Evolutionary conservation across 257 asterid genomes (phyloP), one percentile per base, ranked within the genome.

Genomic region (Linaria vulgaris): DNA sequence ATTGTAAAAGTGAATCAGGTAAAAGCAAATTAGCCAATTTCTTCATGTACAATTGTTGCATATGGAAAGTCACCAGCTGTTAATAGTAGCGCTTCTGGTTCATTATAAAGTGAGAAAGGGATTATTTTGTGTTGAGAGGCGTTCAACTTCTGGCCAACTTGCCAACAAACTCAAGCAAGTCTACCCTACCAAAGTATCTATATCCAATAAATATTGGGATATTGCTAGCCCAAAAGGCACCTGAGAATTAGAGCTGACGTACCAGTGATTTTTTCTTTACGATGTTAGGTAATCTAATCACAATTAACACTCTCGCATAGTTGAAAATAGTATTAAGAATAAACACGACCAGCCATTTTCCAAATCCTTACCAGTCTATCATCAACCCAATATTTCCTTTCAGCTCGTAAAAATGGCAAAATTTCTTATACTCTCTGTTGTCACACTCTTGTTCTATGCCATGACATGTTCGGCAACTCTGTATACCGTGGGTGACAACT

Each of bases 271-370:
- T n/a, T n/a, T n/a, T n/a, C n/a, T n/a, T n/a, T n/a, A n/a, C n/a
- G n/a, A n/a, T 20, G 78, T 75, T 82, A 75, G 91, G 87, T 83
- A 43, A 87, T 81, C 90, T 74, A 85, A 83, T 72, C 19, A 24
- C 24, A 19, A 38, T 44, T 47, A 12, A 27, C 1, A 27, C 6
- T 15, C 43, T 57, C 12, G 25, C 64, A 19, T 52, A 67, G 39
- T 44, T 60, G 6, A 30, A n/a, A 43, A 5, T n/a, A n/a, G n/a
- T n/a, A n/a, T n/a, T n/a, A 47, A n/a, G 19, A 3, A 15, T n/a
- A 41, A 3, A n/a, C 27, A 38, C 46, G 12, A 52, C 17, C 2
- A 41, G 23, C 9, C 15, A 22, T 15, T 21, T 61, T 56, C 50
- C 52, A 31, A 59, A 25, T 43, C 63, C 17, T 45, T 61, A 74